phyloP scores from a whole-genome alignment of 2,329 filamentous ascomycete species.

The Monilinia fructigena region DNA sequence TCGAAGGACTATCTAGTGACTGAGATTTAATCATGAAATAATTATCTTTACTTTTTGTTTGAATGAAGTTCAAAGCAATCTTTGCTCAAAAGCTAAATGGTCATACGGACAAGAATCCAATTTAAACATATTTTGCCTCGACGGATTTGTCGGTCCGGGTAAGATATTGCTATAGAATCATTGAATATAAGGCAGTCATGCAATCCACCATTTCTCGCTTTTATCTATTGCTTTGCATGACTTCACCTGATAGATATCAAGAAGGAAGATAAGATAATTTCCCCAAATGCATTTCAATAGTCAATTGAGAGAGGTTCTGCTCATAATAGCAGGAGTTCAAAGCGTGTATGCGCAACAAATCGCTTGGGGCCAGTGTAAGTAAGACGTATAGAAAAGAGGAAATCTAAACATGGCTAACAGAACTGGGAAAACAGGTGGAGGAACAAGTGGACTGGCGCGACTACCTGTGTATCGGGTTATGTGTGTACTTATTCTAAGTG shows the following conservation, averaged over 20 bases:
- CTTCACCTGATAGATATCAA: not conserved
- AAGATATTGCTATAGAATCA: slow-evolving; percentile 38
- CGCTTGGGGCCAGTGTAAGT: slow-evolving; percentile 28
- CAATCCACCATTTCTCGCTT: not conserved
- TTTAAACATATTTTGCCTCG: slow-evolving; percentile 13
- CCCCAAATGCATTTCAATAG: not conserved
- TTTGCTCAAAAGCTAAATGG: not conserved
- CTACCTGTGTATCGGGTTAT: slow-evolving; percentile 35
- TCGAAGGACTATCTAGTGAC: not conserved
- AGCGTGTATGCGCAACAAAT: slow-evolving; percentile 28
- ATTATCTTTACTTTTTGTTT: not conserved
- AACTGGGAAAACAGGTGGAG: slow-evolving; percentile 30
- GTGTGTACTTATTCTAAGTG: slow-evolving; percentile 37
- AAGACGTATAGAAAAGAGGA: not conserved
- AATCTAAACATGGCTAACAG: not conserved
- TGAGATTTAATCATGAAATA: not conserved
- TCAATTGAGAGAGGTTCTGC: slow-evolving; percentile 7
- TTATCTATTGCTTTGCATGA: not conserved
- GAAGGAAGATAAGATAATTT: not conserved
- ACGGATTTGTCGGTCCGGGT: slow-evolving; percentile 16
- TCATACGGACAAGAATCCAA: slow-evolving; percentile 5
- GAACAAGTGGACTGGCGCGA: slow-evolving; percentile 33
- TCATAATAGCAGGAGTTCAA: slow-evolving; percentile 10
- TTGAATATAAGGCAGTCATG: not conserved
- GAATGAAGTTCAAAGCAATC: not conserved